phyloP scores from a whole-genome alignment of 2,329 filamentous ascomycete genomes.

The Pestalotiopsis sp. region DNA sequence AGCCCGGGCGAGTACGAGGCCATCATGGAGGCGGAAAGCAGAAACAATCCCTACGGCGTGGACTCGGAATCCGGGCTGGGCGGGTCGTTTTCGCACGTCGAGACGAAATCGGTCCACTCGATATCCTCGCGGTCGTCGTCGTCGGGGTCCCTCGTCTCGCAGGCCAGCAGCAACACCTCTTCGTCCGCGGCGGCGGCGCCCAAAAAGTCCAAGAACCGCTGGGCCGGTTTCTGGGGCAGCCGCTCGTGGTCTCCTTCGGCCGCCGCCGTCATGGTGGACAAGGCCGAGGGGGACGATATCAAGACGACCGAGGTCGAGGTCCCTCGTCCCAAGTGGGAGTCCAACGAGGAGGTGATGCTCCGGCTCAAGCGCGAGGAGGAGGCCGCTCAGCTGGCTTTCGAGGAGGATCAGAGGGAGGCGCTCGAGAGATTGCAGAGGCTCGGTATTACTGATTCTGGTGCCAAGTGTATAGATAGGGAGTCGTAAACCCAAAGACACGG shows the following conservation, averaged over 20 bases:
- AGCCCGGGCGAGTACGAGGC: not conserved
- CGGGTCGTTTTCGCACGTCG: not conserved
- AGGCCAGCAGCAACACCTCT: not conserved
- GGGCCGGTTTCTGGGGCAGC: not conserved
- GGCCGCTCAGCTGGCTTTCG: not conserved
- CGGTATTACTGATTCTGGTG: not conserved
- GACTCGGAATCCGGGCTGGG: not conserved
- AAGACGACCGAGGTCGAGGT: not conserved
- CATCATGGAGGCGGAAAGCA: not conserved
- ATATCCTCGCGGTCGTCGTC: not conserved
- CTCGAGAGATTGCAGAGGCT: not conserved
- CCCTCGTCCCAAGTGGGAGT: not conserved
- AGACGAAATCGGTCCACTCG: not conserved
- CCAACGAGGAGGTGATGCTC: not conserved
- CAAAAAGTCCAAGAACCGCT: not conserved
- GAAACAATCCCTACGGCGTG: not conserved
- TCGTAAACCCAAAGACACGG: not conserved
- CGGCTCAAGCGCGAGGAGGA: not conserved
- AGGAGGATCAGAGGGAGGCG: not conserved
- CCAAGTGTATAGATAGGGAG: not conserved
- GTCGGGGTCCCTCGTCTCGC: not conserved
- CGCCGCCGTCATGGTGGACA: not conserved
- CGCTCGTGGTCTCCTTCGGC: not conserved
- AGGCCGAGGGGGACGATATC: not conserved
- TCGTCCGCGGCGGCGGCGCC: not conserved